Conservation (phyloP, 2,329 filamentous ascomycete genomes). For the Cordyceps tenuipes region DNA sequence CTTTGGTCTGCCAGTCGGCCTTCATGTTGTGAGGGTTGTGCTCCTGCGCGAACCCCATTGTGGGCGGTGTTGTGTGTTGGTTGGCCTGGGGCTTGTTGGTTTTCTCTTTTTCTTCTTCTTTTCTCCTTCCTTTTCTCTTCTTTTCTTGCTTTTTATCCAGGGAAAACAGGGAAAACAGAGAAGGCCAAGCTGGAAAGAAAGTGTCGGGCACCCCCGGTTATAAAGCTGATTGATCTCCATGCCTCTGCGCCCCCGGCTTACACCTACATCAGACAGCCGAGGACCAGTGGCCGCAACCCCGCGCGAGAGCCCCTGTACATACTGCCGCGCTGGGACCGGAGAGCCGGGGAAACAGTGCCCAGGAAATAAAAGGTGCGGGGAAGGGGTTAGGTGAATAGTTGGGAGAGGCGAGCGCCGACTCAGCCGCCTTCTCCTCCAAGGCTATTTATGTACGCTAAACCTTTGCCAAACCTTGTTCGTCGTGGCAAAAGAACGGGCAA, state of each 20-base stretch:
- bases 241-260: background rate
- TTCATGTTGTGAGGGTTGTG: slow-evolving; percentile 16
- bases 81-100: background rate
- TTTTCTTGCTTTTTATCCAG: background rate
- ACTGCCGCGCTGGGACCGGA: slow-evolving; percentile 4
- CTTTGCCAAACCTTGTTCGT: background rate
- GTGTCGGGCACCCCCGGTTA: background rate
- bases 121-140: background rate
- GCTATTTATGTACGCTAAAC: background rate
- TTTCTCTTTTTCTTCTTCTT: background rate
- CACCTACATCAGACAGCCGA: background rate
- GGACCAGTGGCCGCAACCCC: background rate
- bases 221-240: background rate
- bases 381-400: slow-evolving; percentile 7
- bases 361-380: background rate
- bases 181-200: no score
- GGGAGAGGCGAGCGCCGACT: background rate
- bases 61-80: background rate
- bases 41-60: slow-evolving; percentile 12
- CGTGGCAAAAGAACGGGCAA: background rate
- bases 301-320: background rate
- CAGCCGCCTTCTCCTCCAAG: background rate
- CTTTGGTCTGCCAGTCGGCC: slow-evolving; percentile 17
- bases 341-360: slow-evolving; percentile 1
- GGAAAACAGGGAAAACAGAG: background rate